These are phyloP conservation scores for Penicillium cosmopolitanum DNA, from an alignment of 495 filamentous ascomycete species.

Conservation along the genomic window DNA sequence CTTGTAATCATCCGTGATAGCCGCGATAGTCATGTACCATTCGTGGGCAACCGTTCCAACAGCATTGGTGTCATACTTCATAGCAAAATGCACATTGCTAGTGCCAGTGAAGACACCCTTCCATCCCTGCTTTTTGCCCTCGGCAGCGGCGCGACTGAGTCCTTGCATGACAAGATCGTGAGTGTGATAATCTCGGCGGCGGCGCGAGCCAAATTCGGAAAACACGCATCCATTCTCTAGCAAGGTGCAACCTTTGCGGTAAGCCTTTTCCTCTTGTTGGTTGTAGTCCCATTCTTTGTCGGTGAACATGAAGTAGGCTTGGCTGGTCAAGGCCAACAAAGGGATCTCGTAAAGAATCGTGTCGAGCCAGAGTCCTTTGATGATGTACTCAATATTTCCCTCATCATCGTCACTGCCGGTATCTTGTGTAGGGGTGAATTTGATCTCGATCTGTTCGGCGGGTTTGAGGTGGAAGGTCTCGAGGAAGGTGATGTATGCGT, in stretches of 20 bases:
- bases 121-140: constrained; percentile 62
- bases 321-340: constrained; percentile 84
- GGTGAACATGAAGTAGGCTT: constrained; percentile 96
- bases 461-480: constrained; percentile 79
- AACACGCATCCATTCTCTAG: constrained; percentile 82
- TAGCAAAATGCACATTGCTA: constrained; percentile 96
- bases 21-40: constrained; percentile 99
- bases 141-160: constrained; percentile 70
- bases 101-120: constrained; percentile 80
- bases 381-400: constrained; percentile 73
- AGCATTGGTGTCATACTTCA: constrained; percentile 80
- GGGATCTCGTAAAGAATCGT: constrained; percentile 98
- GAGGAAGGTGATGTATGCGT: constrained; percentile 78
- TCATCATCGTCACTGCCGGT: constrained; percentile 67
- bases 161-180: constrained; percentile 91
- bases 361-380: constrained; percentile 86
- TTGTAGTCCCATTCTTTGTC: constrained; percentile 87
- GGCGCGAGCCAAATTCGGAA: constrained; percentile 90
- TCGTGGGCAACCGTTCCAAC: constrained; percentile 97
- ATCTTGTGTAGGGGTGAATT: constrained; percentile 67
- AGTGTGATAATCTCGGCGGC: constrained; percentile 90
- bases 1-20: constrained; percentile 83
- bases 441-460: constrained; percentile 72
- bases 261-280: constrained; percentile 82
- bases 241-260: constrained; percentile 72